Conservation (phyloP, 2,329 filamentous ascomycete genomes). For the Laburnicola sp. region DNA sequence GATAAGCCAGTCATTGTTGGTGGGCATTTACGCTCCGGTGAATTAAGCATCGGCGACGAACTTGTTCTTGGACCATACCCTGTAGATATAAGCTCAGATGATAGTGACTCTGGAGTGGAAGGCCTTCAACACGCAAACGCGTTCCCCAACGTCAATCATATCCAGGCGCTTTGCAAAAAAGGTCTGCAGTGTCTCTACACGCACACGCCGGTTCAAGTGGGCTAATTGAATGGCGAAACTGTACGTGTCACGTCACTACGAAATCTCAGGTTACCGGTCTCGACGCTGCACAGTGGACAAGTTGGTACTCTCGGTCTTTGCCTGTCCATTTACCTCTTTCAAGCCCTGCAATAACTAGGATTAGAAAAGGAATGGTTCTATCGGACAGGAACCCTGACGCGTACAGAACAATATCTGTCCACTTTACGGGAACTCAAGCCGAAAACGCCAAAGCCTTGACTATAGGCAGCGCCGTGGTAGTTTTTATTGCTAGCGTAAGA, state of each 20-base stretch:
- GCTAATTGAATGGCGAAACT: conserved; percentile 68
- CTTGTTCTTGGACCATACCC: conserved; percentile 75
- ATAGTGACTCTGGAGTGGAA: conserved; percentile 44
- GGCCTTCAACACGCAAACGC: conserved; percentile 23
- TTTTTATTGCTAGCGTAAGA: conserved; percentile 85
- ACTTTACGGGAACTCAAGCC: conserved; percentile 60
- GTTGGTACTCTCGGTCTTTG: conserved; percentile 84
- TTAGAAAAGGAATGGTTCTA: conserved; percentile 82
- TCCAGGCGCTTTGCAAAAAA: conserved; percentile 49
- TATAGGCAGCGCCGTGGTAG: conserved; percentile 71
- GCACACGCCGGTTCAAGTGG: neutral
- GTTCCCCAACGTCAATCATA: conserved; percentile 53
- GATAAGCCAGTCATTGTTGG: conserved; percentile 67
- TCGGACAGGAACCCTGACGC: conserved; percentile 61
- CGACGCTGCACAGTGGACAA: conserved; percentile 74
- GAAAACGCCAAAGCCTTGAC: conserved; percentile 65
- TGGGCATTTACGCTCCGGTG: conserved; percentile 79
- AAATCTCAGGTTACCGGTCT: conserved; percentile 82
- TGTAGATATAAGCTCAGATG: conserved; percentile 35
- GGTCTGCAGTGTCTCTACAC: conserved; percentile 5
- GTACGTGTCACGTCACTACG: conserved; percentile 84
- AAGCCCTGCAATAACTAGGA: conserved; percentile 42
- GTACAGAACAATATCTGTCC: conserved; percentile 58
- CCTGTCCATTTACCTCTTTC: conserved; percentile 38
- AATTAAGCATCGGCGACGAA: conserved; percentile 74